Percentiles rank a stretch among this genome's conserved stretches.
These are phyloP conservation scores for Lentinula sp. DNA, from an alignment of 768 basidiomycete genomes.

Conservation along the genomic window DNA sequence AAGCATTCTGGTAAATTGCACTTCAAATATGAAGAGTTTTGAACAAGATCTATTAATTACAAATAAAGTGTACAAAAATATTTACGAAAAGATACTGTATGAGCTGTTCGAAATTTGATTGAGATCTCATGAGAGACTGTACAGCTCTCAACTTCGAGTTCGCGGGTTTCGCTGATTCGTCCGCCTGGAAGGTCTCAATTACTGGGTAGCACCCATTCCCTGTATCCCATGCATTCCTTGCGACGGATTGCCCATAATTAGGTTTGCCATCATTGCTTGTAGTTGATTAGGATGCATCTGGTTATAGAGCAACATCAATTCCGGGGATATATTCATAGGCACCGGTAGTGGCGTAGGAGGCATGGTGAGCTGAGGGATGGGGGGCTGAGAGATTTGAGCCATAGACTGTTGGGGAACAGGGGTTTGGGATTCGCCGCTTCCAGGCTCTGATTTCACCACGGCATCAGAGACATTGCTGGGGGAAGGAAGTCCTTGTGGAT, in stretches of 20 bases:
- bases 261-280: background rate
- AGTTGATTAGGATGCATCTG: background rate
- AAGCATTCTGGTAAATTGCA: too few relatives aligned
- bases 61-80: too few relatives aligned
- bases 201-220: background rate
- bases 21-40: too few relatives aligned
- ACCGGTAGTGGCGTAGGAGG: background rate
- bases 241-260: background rate
- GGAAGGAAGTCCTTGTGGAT: constrained; percentile 2
- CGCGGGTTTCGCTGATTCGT: too few relatives aligned
- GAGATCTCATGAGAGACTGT: too few relatives aligned
- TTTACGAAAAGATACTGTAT: too few relatives aligned
- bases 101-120: too few relatives aligned
- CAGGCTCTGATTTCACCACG: background rate
- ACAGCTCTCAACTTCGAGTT: too few relatives aligned
- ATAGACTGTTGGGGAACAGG: background rate
- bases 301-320: background rate
- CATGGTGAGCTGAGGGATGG: background rate
- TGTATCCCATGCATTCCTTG: background rate
- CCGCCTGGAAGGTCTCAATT: background rate
- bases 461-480: background rate
- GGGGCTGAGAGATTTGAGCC: background rate
- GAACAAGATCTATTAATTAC: too few relatives aligned
- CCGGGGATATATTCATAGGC: background rate
- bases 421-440: background rate